A percentile compares a stretch with the other conserved stretches of the same genome.
Evolutionary conservation across 2,329 filamentous ascomycete genomes (phyloP).

Genomic region (Curvularia sp.): DNA sequence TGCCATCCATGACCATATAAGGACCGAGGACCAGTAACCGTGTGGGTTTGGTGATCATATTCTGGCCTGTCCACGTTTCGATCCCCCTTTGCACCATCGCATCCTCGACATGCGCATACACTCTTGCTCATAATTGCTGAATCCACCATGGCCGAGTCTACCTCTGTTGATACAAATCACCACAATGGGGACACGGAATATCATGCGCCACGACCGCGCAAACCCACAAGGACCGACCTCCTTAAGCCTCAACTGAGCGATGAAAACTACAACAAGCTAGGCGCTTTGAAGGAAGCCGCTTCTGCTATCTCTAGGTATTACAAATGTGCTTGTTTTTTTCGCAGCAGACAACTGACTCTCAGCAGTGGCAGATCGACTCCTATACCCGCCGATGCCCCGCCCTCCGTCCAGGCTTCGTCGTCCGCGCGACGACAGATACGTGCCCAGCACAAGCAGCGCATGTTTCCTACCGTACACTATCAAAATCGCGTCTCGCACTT

Average conservation of each 20-base stretch:
- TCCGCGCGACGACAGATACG: conserved; percentile 83
- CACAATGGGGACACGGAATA: conserved; percentile 38
- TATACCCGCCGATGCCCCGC: conserved; percentile 87
- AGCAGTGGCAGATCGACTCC: conserved; percentile 83
- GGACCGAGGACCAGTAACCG: conserved; percentile 31
- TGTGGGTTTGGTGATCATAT: conserved; percentile 33
- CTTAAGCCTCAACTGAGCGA: conserved; percentile 47
- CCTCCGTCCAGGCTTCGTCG: conserved; percentile 85
- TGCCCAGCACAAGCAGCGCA: conserved; percentile 78
- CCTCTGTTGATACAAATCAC: conserved; percentile 35
- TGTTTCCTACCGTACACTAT: conserved; percentile 95
- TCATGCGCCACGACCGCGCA: conserved; percentile 48
- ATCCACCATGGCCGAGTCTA: conserved; percentile 44
- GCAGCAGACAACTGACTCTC: conserved; percentile 26
- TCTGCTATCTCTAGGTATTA: conserved; percentile 49
- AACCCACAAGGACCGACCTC: conserved; percentile 45
- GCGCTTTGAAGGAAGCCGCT: conserved; percentile 31
- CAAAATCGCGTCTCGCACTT: conserved; percentile 92
- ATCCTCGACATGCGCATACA: conserved; percentile 32
- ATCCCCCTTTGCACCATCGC: conserved; percentile 18
- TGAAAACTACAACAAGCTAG: conserved; percentile 36
- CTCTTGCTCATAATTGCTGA: conserved; percentile 40
- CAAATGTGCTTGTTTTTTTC: conserved; percentile 62
- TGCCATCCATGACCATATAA: conserved; percentile 23
- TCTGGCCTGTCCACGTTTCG: conserved; percentile 41